Evolutionary conservation across 305 asterid species (phyloP).

Genomic region (Rubia balearica): DNA sequence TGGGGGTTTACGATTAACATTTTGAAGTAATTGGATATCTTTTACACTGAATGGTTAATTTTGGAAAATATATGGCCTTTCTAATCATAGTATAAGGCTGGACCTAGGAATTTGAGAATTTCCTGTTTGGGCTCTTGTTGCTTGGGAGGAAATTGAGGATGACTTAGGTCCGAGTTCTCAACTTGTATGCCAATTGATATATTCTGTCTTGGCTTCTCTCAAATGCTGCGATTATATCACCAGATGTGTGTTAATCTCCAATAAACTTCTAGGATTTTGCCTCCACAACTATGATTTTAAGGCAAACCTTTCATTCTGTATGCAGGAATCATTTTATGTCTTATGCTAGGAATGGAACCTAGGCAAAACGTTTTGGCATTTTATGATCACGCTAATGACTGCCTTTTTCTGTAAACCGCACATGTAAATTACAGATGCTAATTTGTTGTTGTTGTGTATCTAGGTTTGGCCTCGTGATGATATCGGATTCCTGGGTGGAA

Average conservation of each 20-base stretch:
- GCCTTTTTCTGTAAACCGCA: background rate
- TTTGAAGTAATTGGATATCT: background rate
- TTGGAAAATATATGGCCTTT: background rate
- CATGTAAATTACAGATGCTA: background rate
- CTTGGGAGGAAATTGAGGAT: background rate
- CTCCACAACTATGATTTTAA: background rate
- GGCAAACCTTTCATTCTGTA: background rate
- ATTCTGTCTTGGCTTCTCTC: background rate
- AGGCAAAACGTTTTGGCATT: background rate
- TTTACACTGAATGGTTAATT: background rate
- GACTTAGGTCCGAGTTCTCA: background rate
- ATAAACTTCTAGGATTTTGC: background rate
- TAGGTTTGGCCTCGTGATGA: conserved; percentile 9
- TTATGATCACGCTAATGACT: background rate
- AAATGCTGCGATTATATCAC: background rate
- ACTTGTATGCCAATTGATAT: background rate
- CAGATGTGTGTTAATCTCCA: background rate
- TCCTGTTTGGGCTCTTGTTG: background rate
- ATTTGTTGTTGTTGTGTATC: background rate
- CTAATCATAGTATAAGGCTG: background rate
- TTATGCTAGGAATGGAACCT: background rate
- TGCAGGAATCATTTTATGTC: background rate
- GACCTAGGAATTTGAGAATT: background rate
- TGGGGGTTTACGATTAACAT: background rate
- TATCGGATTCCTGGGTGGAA: conserved; percentile 3